Evolutionary conservation across 176 grass and related monocot genomes (phyloP).

Genomic region (Calamus simplicifolius): DNA sequence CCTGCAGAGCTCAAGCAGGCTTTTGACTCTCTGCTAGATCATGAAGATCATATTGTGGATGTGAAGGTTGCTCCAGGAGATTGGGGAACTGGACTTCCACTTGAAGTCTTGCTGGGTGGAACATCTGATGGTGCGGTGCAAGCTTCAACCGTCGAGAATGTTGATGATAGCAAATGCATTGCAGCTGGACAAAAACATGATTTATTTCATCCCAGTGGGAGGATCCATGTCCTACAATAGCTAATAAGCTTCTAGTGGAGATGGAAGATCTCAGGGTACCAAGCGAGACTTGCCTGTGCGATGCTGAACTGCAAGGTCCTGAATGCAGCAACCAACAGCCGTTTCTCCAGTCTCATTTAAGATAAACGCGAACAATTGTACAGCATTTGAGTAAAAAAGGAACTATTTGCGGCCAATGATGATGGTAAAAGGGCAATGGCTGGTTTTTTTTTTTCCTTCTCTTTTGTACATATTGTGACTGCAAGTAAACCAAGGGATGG

Average conservation of each 20-base stretch:
- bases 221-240: no score
- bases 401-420: no score
- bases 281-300: neutral
- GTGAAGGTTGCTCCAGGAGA: slow-evolving; percentile 13
- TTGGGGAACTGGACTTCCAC: slow-evolving; percentile 22
- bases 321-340: slow-evolving; percentile 24
- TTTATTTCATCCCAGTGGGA: no score
- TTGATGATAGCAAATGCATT: neutral
- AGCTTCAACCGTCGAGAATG: slow-evolving; percentile 16
- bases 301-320: neutral
- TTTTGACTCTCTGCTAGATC: slow-evolving; percentile 16
- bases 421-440: no score
- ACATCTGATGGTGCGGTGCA: slow-evolving; percentile 29
- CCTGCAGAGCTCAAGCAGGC: slow-evolving; percentile 13
- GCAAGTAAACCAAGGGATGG: no score
- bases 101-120: slow-evolving; percentile 44
- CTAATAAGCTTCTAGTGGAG: slow-evolving; percentile 28
- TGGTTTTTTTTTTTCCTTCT: no score
- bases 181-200: no score
- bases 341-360: slow-evolving; percentile 38
- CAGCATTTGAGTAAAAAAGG: neutral
- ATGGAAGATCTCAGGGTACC: slow-evolving; percentile 9
- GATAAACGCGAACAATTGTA: slow-evolving; percentile 1
- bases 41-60: slow-evolving; percentile 21
- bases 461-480: no score